Evolutionary conservation across 2,329 filamentous ascomycete species (phyloP), one percentile per base, ranked within the genome.

Genomic region (Leptodontidium sp.): DNA sequence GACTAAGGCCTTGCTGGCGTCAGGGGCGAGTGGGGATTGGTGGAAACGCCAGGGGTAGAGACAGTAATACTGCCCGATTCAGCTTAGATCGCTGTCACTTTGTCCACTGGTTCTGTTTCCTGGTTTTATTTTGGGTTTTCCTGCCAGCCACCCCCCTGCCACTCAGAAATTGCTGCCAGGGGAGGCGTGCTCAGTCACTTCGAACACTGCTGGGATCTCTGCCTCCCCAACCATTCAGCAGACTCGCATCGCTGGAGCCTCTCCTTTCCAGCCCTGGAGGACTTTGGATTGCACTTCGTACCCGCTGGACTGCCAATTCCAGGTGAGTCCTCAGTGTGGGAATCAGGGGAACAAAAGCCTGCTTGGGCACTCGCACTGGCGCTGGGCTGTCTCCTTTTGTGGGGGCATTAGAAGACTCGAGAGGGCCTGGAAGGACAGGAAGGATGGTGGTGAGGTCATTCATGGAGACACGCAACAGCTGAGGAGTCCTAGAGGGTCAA

Each of bases 271-370:
- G 29, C 29, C 29, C 29, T 29, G 17, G 53, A 8, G 9, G 15
- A 8, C 53, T 29, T 38, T 14, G 6, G 1, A 47, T 58, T 35
- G 52, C 55, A 40, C 43, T 50, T 68, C 66, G 61, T 68, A 61
- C 61, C 66, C 66, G 66, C 61, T 68, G 66, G 55, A 29, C 43
- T 59, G 57, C 52, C 43, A 64, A 61, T 67, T 67, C 66, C 61
- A 64, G 66, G 47, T 67, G 59, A 52, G 59, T 43, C 21, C 17
- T 47, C 58, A 47, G 21, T 8, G 38, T 47, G 57, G 9, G 15
- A 61, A 61, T 68, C 66, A 68, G 62, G 55, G 55, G 61, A 47
- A 2, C 38, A 65, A 49, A 45, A 24, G 53, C 32, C 58, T 57
- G 47, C 50, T 64, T 12, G 8, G 17, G 7, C 21, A 26, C 29